Percentiles rank a stretch among this genome's conserved stretches.
These are phyloP conservation scores for Pseudotsuga menziesii DNA, from an alignment of 75 land plant genomes.

Conservation along the genomic window DNA sequence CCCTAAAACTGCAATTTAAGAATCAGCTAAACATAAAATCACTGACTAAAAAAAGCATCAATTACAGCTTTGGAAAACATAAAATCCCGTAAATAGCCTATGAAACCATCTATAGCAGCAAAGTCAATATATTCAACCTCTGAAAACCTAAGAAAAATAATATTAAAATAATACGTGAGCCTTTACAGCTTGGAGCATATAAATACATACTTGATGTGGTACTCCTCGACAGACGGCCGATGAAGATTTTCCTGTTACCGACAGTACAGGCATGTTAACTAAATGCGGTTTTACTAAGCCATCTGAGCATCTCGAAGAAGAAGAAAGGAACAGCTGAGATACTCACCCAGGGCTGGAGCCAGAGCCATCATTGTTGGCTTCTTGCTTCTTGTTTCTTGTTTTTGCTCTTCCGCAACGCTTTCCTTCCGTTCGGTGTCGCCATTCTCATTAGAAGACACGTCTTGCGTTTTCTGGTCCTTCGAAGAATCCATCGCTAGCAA, in stretches of 20 bases:
- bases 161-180: neutral
- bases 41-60: too few relatives aligned
- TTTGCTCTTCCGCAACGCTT: too few relatives aligned
- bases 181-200: neutral
- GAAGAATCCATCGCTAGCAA: too few relatives aligned
- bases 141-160: neutral
- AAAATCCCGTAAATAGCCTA: neutral
- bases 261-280: neutral
- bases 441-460: too few relatives aligned
- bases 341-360: too few relatives aligned
- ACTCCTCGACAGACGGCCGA: conserved; percentile 74
- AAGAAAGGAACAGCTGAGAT: too few relatives aligned
- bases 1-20: neutral
- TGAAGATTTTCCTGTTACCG: conserved; percentile 63
- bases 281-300: neutral
- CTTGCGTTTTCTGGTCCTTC: too few relatives aligned
- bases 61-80: neutral
- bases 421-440: too few relatives aligned
- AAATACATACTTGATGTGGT: conserved; percentile 45
- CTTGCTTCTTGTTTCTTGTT: too few relatives aligned
- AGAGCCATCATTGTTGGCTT: too few relatives aligned
- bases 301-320: neutral
- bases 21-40: neutral
- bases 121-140: neutral
- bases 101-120: neutral